Evolutionary conservation across 2,329 filamentous ascomycete genomes (phyloP).

Genomic region (Apiospora hydei): DNA sequence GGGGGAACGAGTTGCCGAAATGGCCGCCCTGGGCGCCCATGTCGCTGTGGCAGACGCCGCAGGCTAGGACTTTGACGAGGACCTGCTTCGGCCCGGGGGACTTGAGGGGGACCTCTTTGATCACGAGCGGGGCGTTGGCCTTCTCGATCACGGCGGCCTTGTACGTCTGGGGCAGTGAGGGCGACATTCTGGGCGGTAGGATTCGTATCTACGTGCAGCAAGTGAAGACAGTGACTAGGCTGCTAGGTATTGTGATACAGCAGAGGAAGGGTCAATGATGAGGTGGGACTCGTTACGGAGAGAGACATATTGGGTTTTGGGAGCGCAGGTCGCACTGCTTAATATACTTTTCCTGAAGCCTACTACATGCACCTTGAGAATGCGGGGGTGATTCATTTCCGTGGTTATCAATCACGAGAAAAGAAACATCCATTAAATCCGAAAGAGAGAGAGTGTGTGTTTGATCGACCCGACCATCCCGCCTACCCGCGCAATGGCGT

Average conservation of each 20-base stretch:
- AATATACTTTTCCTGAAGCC: background rate
- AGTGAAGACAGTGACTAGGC: background rate
- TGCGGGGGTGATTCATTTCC: background rate
- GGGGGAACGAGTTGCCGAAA: constrained; percentile 65
- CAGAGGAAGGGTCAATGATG: background rate
- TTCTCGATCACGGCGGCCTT: constrained; percentile 69
- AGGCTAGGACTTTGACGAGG: constrained; percentile 75
- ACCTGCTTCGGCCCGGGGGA: constrained; percentile 64
- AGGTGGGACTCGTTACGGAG: background rate
- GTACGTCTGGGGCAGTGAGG: constrained; percentile 66
- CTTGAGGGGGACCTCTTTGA: constrained; percentile 67
- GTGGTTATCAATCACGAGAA: background rate
- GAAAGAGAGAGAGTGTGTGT: background rate
- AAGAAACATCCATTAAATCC: background rate
- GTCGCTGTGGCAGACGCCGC: constrained; percentile 76
- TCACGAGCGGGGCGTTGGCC: constrained; percentile 56
- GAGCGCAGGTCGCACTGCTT: background rate
- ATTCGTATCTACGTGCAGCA: background rate
- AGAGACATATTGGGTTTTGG: background rate
- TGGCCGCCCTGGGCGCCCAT: constrained; percentile 52
- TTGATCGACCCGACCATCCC: background rate
- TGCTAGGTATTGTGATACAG: background rate
- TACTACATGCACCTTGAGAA: background rate
- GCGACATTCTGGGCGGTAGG: constrained; percentile 36
- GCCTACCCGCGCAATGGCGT: too few relatives aligned